phyloP scores from a whole-genome alignment of 1,139 yeast species.

The Chernovozyma aurita region DNA sequence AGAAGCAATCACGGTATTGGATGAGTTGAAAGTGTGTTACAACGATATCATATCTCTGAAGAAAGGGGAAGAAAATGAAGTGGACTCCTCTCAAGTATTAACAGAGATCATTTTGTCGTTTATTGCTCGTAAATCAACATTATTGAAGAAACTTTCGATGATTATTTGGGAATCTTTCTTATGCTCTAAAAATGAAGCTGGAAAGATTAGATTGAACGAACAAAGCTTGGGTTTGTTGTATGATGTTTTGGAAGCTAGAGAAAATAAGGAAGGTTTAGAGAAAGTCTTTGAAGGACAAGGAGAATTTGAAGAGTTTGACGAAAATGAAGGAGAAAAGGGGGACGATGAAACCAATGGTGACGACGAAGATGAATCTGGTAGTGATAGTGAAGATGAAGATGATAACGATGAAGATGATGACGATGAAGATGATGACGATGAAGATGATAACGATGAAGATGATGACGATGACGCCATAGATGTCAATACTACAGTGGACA shows the following conservation, averaged over 20 bases:
- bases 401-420: conserved; percentile 29
- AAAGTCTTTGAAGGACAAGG: conserved; percentile 66
- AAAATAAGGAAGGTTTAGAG: conserved; percentile 78
- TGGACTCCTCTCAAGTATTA: conserved; percentile 54
- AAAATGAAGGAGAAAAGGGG: conserved; percentile 17
- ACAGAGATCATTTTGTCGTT: conserved; percentile 79
- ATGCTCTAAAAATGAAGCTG: conserved; percentile 28
- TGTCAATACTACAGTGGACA: conserved; percentile 30
- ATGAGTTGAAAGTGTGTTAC: conserved; percentile 61
- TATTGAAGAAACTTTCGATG: conserved; percentile 67
- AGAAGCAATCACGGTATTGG: conserved; percentile 72
- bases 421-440: conserved; percentile 21
- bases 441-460: conserved; percentile 27
- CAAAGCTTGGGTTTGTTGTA: conserved; percentile 55
- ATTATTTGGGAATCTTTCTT: conserved; percentile 68
- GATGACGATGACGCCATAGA: conserved; percentile 15
- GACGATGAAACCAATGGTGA: conserved; percentile 26
- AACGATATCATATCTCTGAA: conserved; percentile 29
- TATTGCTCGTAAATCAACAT: conserved; percentile 64
- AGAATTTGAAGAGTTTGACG: conserved; percentile 37
- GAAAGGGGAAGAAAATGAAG: conserved; percentile 21
- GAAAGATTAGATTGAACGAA: conserved; percentile 29
- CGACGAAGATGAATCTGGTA: conserved; percentile 31
- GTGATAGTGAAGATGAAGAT: conserved; percentile 29
- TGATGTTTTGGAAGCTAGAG: conserved; percentile 69